These are phyloP conservation scores for Phlyctochytrium arcticum DNA, from an alignment of 192 early-diverging fungal genomes.

Conservation along the genomic window DNA sequence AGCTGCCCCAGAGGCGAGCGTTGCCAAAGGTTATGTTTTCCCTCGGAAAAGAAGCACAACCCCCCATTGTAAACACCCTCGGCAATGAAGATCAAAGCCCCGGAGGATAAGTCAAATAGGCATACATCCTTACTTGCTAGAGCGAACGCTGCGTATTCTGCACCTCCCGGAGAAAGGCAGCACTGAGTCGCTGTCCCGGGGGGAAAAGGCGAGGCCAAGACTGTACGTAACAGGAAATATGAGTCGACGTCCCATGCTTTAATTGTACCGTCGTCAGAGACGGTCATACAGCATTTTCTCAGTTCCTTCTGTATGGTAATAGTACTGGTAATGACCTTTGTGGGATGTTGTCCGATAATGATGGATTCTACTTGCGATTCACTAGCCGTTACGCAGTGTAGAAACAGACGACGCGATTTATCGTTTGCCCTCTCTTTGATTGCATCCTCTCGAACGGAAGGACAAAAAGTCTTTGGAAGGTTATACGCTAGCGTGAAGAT, in stretches of 20 bases:
- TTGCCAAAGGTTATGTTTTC: neutral
- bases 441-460: neutral
- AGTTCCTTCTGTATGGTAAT: neutral
- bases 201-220: neutral
- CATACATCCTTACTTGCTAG: slow-evolving; percentile 3
- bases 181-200: neutral
- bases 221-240: neutral
- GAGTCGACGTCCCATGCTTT: slow-evolving; percentile 13
- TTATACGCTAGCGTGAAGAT: slow-evolving; percentile 7
- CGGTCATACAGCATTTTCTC: slow-evolving; percentile 14
- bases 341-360: neutral
- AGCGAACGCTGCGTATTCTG: neutral
- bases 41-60: neutral
- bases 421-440: neutral
- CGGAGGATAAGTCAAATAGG: neutral
- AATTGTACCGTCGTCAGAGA: slow-evolving; percentile 9
- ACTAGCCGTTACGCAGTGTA: neutral
- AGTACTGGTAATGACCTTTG: neutral
- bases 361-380: neutral
- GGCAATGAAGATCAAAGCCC: neutral
- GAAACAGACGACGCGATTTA: neutral
- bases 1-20: neutral
- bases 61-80: neutral
- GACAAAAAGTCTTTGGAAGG: neutral
- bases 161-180: slow-evolving; percentile 7